phyloP scores from a whole-genome alignment of 2,329 filamentous ascomycete genomes.

The Sporothrix sp. region DNA sequence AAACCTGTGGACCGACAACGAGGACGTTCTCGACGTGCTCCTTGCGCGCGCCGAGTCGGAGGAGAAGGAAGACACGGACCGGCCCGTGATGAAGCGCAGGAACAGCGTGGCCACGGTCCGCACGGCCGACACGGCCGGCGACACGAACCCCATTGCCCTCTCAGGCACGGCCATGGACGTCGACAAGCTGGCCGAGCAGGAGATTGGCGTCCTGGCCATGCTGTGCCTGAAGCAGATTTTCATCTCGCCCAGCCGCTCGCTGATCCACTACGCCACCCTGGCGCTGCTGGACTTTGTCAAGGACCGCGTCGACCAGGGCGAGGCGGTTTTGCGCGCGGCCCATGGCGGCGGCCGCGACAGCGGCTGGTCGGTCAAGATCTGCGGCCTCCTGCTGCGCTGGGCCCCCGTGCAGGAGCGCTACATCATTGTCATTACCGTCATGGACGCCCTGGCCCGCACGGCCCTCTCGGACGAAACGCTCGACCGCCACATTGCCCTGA shows the following conservation, averaged over 20 bases:
- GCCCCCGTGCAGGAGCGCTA: conserved; percentile 91
- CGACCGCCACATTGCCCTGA: conserved; percentile 62
- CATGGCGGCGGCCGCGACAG: conserved; percentile 34
- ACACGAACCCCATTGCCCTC: conserved; percentile 61
- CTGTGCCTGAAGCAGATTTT: conserved; percentile 84
- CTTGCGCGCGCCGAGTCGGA: conserved; percentile 56
- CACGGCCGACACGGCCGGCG: conserved; percentile 54
- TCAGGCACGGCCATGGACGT: conserved; percentile 75
- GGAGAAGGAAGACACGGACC: conserved; percentile 59
- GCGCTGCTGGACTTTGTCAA: conserved; percentile 68
- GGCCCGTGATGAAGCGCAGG: conserved; percentile 53
- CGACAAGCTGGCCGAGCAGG: conserved; percentile 81
- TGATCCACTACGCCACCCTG: conserved; percentile 67
- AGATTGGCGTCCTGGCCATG: conserved; percentile 73
- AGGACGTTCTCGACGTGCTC: conserved; percentile 59
- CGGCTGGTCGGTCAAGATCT: conserved; percentile 75
- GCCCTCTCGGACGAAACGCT: conserved; percentile 62
- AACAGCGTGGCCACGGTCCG: conserved; percentile 71
- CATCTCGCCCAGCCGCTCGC: conserved; percentile 66
- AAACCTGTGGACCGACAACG: conserved; percentile 70
- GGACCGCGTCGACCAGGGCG: conserved; percentile 43
- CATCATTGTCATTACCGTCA: conserved; percentile 71
- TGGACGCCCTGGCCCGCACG: conserved; percentile 63
- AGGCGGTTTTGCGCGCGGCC: conserved; percentile 39
- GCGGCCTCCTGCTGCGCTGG: conserved; percentile 73